Base-by-base conservation (phyloP, 2,329 filamentous ascomycete genomes). In the Ophiostoma pallidulum region DNA sequence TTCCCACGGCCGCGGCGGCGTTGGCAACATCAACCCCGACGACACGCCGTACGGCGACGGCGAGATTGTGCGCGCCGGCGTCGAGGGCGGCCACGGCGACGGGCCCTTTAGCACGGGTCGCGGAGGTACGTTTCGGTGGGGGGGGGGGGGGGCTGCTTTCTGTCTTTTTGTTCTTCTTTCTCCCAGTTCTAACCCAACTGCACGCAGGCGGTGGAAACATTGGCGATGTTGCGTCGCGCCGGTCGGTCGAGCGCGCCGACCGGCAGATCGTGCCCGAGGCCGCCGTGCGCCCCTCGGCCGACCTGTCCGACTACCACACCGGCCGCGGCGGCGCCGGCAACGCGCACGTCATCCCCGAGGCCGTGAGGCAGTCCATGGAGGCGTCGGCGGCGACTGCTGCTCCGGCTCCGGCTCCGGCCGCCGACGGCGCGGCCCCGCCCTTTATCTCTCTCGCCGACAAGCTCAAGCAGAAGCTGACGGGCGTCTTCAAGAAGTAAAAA, bases 201-300 rank as follows among this genome's bases (percentile, higher is more conserved):
- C n/a, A n/a, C n/a, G n/a, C n/a, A 80, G 76, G 76, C 41, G 71
- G 72, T 18, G 77, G 74, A 49, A 80, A 80, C 63, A 78, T 80
- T 56, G 69, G 66, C 57, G 76, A 79, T 55, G 57, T 66, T 16
- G 67, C 68, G 58, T 60, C 32, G 29, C 47, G 58, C 32, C 58
- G 66, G 26, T 41, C 64, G 4, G 51, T 56, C 9, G 58, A 62
- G 41, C 73, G 75, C 57, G 63, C 60, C 22, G 77, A 80, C 63
- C 59, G 65, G 51, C 75, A 78, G 42, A 49, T 75, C 35, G 58
- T 81, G 16, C 75, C 78, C 37, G 71, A 74, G 41, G 66, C 60
- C 16, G 77, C 77, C 19, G 59, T 69, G 43, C 72, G 75, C 22
- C 65, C 68, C 24, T 71, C 66, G 57, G 62, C 64, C 41, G 70